These are phyloP conservation scores for Usnea hakonensis DNA, from an alignment of 495 filamentous ascomycete species.

Conservation along the genomic window DNA sequence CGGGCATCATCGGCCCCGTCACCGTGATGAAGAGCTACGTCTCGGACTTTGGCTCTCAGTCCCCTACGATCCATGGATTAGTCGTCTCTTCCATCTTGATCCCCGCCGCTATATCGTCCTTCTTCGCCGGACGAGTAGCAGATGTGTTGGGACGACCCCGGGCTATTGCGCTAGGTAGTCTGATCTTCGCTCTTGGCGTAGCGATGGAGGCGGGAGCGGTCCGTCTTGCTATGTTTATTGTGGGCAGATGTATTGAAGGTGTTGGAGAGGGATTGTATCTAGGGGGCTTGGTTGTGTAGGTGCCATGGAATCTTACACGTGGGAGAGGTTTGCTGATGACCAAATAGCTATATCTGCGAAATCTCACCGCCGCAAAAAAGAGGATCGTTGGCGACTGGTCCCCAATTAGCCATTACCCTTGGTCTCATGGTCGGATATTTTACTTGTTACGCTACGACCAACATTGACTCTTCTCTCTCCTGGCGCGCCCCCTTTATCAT, in stretches of 20 bases:
- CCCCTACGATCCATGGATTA: slow-evolving; percentile 18
- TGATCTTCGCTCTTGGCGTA: background rate
- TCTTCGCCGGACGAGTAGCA: slow-evolving; percentile 54
- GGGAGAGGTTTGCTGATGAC: background rate
- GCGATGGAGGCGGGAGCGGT: background rate
- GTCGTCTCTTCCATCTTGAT: slow-evolving; percentile 58
- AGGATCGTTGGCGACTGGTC: background rate
- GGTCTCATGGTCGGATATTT: background rate
- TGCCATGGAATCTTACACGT: background rate
- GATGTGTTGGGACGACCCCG: slow-evolving; percentile 47
- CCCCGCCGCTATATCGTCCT: slow-evolving; percentile 50
- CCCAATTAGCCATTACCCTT: background rate
- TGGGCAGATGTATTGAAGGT: background rate
- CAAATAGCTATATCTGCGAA: background rate
- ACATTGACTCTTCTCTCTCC: background rate
- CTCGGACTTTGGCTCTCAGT: slow-evolving; percentile 41
- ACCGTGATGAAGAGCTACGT: slow-evolving; percentile 52
- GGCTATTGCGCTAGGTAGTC: background rate
- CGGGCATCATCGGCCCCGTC: slow-evolving; percentile 56
- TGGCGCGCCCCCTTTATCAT: background rate
- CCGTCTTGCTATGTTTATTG: background rate
- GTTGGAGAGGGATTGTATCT: background rate
- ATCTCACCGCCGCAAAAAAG: background rate
- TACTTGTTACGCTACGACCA: background rate
- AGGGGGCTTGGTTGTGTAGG: background rate